Conservation (phyloP, 306 rosid genomes). For the Prosopis cineraria region DNA sequence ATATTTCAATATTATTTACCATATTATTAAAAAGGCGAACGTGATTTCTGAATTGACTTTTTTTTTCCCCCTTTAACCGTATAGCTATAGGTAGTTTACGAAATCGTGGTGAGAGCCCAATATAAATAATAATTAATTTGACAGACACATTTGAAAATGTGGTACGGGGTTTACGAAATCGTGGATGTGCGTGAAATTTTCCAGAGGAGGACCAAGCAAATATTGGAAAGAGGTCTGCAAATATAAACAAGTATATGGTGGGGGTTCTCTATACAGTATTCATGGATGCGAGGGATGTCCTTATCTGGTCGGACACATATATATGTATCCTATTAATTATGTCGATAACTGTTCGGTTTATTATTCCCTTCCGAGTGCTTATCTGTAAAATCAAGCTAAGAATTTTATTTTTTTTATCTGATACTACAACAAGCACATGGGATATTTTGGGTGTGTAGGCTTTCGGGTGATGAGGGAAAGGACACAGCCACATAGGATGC, state of each 20-base stretch:
- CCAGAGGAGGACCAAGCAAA: conserved; percentile 5
- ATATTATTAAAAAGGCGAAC: neutral
- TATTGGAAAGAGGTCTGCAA: neutral
- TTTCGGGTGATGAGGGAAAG: conserved; percentile 21
- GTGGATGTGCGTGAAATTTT: neutral
- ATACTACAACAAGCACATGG: conserved; percentile 32
- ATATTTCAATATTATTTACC: neutral
- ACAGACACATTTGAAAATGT: neutral
- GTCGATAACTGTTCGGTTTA: neutral
- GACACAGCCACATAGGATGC: conserved; percentile 51
- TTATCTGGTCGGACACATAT: conserved; percentile 42
- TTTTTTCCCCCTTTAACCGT: neutral
- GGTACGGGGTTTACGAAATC: neutral
- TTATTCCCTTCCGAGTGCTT: conserved; percentile 7
- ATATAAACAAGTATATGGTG: neutral
- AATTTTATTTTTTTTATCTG: neutral
- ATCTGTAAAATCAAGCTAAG: neutral
- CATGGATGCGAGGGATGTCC: conserved; percentile 30
- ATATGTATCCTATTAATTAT: conserved; percentile 2
- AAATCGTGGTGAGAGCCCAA: neutral
- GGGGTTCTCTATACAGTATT: neutral
- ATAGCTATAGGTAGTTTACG: too few relatives aligned
- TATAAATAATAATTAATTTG: neutral
- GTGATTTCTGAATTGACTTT: neutral
- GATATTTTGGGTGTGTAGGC: conserved; percentile 24